Evolutionary conservation across 306 rosid genomes (phyloP).

Genomic region (Spatholobus suberectus): DNA sequence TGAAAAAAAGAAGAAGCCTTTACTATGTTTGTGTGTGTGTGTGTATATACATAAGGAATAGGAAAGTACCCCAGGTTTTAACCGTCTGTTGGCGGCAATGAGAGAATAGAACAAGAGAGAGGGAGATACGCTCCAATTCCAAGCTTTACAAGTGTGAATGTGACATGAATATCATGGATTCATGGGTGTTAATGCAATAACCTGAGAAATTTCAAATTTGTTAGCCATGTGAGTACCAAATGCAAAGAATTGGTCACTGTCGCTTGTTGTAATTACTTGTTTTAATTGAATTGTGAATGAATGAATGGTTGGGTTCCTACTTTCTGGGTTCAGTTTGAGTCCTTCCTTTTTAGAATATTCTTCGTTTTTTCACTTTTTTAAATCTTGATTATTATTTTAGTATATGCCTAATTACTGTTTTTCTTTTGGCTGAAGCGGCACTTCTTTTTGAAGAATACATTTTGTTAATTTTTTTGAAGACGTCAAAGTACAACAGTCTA

Average conservation of each 20-base stretch:
- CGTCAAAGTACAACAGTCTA: background rate
- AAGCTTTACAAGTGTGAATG: conserved; percentile 30
- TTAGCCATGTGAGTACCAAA: conserved; percentile 12
- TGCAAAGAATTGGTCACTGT: conserved; percentile 45
- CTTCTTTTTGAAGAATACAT: too few relatives aligned
- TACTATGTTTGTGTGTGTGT: too few relatives aligned
- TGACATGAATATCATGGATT: background rate
- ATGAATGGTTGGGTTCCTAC: background rate
- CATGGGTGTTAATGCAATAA: background rate
- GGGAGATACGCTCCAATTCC: conserved; percentile 11
- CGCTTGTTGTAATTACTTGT: background rate
- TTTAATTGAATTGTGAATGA: background rate
- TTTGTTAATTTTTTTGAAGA: background rate
- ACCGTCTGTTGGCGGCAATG: conserved; percentile 63
- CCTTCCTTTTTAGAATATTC: conserved; percentile 15
- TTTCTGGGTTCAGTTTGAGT: conserved; percentile 13
- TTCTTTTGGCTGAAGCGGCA: too few relatives aligned
- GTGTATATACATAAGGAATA: too few relatives aligned
- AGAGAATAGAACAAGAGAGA: background rate
- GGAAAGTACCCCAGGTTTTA: conserved; percentile 96
- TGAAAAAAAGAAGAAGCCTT: too few relatives aligned
- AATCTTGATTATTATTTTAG: background rate
- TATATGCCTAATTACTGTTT: background rate
- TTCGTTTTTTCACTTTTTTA: background rate
- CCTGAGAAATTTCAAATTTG: background rate